phyloP scores from a whole-genome alignment of 495 filamentous ascomycete genomes.

The Aspergillus bridgeri region DNA sequence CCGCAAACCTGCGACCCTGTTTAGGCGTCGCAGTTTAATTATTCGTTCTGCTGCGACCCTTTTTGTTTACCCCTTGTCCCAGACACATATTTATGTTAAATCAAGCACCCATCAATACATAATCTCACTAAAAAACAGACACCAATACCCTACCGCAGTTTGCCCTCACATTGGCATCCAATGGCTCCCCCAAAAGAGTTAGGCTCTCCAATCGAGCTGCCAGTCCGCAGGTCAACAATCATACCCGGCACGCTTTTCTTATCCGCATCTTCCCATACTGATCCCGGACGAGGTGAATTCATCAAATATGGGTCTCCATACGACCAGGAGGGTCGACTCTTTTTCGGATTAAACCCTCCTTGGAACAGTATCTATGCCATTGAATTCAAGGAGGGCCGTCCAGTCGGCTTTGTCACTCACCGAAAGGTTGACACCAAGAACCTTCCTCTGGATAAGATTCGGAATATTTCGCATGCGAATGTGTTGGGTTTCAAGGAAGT shows the following conservation, averaged over 20 bases:
- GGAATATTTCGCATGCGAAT: conserved; percentile 1
- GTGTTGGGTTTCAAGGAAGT: conserved; percentile 6
- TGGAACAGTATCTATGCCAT: conserved; percentile 7
- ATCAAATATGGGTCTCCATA: conserved; percentile 7
- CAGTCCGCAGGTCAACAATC: neutral
- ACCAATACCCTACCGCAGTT: no score
- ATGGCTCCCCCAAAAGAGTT: conserved; percentile 2
- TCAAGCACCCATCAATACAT: no score
- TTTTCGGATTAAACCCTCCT: conserved; percentile 1
- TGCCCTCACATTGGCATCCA: no score
- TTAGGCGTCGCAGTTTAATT: no score
- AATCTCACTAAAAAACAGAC: no score
- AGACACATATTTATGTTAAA: no score
- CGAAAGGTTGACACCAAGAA: neutral
- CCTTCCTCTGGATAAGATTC: neutral
- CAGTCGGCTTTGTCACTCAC: conserved; percentile 1
- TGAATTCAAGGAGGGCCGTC: conserved; percentile 3
- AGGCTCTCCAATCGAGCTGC: conserved; percentile 3
- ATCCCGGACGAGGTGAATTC: neutral
- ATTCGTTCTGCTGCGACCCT: no score
- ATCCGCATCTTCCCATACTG: neutral
- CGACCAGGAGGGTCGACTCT: neutral
- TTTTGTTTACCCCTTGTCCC: no score
- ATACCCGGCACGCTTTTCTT: no score
- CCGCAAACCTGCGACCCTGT: no score